A percentile compares a stretch with the other conserved stretches of the same genome.
Conservation (phyloP, 352 stramenopile genomes). For the Aphanomyces invadans region DNA sequence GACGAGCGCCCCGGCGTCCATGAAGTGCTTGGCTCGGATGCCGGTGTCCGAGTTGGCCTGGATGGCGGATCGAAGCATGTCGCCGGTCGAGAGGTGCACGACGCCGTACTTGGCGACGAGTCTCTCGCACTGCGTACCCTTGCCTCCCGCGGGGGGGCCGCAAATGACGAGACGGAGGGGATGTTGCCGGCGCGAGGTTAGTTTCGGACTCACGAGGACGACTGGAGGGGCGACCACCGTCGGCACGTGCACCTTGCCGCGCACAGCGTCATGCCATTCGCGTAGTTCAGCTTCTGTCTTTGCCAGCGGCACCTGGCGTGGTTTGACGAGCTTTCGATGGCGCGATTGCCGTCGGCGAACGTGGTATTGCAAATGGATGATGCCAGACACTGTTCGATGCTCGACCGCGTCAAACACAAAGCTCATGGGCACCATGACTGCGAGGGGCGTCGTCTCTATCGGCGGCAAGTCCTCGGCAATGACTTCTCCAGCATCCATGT, state of each 20-base stretch:
- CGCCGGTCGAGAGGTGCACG: conserved; percentile 86
- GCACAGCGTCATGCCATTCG: not conserved
- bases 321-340: not conserved
- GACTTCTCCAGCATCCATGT: not conserved
- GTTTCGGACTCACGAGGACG: not conserved
- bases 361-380: conserved; percentile 21
- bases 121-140: conserved; percentile 93
- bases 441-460: not conserved
- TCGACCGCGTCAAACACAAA: conserved; percentile 23
- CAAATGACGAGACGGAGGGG: conserved; percentile 41
- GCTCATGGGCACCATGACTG: conserved; percentile 9
- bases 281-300: not conserved
- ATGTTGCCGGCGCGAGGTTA: not conserved
- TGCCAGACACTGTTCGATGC: conserved; percentile 4
- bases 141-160: conserved; percentile 85
- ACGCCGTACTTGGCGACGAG: conserved; percentile 80
- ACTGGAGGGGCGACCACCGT: not conserved
- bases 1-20: conserved; percentile 43
- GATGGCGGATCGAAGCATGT: conserved; percentile 87
- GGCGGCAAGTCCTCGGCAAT: conserved; percentile 19
- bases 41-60: conserved; percentile 35
- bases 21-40: conserved; percentile 35
- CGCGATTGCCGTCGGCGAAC: not conserved
- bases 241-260: not conserved
- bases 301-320: not conserved